Conservation (phyloP, 805 yeast genomes). For the Suhomyces pyralidae region DNA sequence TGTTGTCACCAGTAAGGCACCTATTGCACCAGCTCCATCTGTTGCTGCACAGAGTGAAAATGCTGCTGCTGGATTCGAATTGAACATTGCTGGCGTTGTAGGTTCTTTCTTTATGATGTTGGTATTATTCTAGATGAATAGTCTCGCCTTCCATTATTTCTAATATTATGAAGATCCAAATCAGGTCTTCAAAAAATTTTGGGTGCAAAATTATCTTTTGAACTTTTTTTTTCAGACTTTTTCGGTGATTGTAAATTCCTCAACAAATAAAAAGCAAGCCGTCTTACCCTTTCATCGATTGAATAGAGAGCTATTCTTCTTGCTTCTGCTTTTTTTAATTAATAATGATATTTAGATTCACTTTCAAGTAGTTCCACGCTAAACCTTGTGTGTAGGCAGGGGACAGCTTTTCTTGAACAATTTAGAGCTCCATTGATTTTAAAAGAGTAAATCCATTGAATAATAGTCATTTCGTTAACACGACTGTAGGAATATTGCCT, state of each 20-base stretch:
- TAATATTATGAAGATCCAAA: not conserved
- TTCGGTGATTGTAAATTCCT: not conserved
- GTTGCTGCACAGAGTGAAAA: constrained; percentile 1
- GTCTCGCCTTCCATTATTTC: not conserved
- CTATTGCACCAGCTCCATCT: not conserved
- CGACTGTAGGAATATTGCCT: too few species aligned
- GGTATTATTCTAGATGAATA: not conserved
- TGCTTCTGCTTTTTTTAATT: not conserved
- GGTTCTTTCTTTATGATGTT: not conserved
- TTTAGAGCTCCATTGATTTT: not conserved
- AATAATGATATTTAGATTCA: not conserved
- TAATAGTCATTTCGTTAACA: constrained; percentile 16
- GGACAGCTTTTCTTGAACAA: not conserved
- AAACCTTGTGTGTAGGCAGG: not conserved
- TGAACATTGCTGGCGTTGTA: not conserved
- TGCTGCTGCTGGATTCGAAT: not conserved
- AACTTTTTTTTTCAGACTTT: not conserved
- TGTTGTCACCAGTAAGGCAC: not conserved
- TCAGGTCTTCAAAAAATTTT: not conserved
- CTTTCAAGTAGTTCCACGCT: not conserved
- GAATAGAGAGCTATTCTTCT: not conserved
- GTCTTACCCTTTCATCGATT: not conserved
- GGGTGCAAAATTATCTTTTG: not conserved
- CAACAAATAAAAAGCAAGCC: not conserved
- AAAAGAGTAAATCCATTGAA: not conserved